These are phyloP conservation scores for Furculomyces boomerangus DNA, from an alignment of 371 early-diverging fungal species.

Conservation along the genomic window DNA sequence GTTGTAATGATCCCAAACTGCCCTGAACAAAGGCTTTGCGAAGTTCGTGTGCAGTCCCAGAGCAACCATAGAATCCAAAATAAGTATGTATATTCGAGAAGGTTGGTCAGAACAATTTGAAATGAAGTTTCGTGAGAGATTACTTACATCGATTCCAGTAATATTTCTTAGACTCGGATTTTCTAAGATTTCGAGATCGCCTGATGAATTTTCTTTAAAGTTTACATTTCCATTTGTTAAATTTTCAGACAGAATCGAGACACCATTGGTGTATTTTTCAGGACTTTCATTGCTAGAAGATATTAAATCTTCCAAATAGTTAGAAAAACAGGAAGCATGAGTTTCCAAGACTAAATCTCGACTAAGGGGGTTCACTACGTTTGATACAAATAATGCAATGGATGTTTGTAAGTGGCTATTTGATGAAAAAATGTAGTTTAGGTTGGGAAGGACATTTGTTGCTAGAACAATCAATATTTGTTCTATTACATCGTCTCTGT, in stretches of 20 bases:
- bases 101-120: slow-evolving; percentile 5
- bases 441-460: slow-evolving; percentile 34
- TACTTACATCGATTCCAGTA: too few relatives aligned
- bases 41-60: slow-evolving; percentile 19
- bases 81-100: slow-evolving; percentile 14
- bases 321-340: background rate
- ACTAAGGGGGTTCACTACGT: background rate
- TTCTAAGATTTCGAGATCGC: background rate
- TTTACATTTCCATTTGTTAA: background rate
- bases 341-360: background rate
- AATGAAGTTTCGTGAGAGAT: background rate
- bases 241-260: too few relatives aligned
- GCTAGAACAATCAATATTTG: slow-evolving; percentile 30
- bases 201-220: background rate
- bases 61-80: slow-evolving; percentile 18
- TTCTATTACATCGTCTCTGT: slow-evolving; percentile 26
- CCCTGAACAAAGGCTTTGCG: slow-evolving; percentile 27
- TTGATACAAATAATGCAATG: background rate
- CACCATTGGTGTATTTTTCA: too few relatives aligned
- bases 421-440: slow-evolving; percentile 37
- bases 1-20: slow-evolving; percentile 30
- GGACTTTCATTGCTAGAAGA: too few relatives aligned
- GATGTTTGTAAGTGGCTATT: too few relatives aligned
- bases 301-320: too few relatives aligned
- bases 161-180: too few relatives aligned